Conservation (phyloP, 2,329 filamentous ascomycete species). For the Scedosporium aurantiacum region DNA sequence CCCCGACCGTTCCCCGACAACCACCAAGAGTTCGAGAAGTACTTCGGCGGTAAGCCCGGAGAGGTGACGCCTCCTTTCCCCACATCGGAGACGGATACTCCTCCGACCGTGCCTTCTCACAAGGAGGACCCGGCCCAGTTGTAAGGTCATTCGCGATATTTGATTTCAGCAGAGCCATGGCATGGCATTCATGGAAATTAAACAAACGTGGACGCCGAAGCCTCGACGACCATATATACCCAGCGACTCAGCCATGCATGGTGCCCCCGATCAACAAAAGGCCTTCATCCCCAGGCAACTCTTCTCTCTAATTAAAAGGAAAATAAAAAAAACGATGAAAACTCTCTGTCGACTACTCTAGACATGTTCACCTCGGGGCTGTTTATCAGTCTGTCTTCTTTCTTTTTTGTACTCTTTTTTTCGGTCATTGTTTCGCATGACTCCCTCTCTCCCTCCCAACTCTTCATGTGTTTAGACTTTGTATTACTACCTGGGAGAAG, state of each 20-base stretch:
- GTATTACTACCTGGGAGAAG: slow-evolving; percentile 3
- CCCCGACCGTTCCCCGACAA: slow-evolving; percentile 71
- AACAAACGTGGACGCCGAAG: too few species aligned
- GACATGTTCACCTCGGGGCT: not conserved
- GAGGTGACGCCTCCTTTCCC: slow-evolving; percentile 47
- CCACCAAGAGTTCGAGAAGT: slow-evolving; percentile 85
- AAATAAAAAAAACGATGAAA: too few species aligned
- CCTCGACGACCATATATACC: too few species aligned
- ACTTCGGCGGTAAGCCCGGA: slow-evolving; percentile 58
- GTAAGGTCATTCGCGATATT: too few species aligned
- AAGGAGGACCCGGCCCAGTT: not conserved
- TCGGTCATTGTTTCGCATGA: not conserved
- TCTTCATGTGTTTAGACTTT: slow-evolving; percentile 1
- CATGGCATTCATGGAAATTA: not conserved
- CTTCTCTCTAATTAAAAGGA: too few species aligned
- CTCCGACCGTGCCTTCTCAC: slow-evolving; percentile 8
- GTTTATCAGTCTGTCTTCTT: not conserved
- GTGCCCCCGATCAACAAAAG: too few species aligned
- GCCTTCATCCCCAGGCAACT: too few species aligned
- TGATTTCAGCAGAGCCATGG: too few species aligned
- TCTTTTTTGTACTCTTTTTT: not conserved
- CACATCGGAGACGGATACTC: slow-evolving; percentile 31
- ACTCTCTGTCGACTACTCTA: too few species aligned
- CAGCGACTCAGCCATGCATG: too few species aligned
- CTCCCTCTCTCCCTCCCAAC: slow-evolving; percentile 1